Evolutionary conservation across 1,284 basidiomycete species (phyloP).

Genomic region (Tilletia walkeri): DNA sequence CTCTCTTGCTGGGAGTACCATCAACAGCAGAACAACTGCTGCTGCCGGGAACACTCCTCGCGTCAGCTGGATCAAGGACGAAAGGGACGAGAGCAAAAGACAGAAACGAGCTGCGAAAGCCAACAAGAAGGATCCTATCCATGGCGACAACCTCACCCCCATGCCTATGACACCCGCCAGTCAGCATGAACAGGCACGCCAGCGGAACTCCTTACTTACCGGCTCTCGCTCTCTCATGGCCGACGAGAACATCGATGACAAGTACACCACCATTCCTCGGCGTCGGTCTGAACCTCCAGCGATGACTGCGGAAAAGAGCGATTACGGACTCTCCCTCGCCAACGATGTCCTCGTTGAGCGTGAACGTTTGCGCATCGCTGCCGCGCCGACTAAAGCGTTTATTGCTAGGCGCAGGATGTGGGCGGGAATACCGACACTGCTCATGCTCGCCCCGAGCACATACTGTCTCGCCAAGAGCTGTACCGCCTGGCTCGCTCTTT

Average conservation of each 20-base stretch:
- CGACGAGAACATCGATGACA: too few species aligned
- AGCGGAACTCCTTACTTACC: too few species aligned
- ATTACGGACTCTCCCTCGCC: background rate
- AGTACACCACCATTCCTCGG: too few species aligned
- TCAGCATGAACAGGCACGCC: background rate
- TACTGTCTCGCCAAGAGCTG: constrained; percentile 21
- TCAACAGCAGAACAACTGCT: too few species aligned
- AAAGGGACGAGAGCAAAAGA: background rate
- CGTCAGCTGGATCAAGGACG: background rate
- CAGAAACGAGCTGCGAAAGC: constrained; percentile 1
- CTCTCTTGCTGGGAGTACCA: too few species aligned
- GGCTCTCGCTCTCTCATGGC: too few species aligned
- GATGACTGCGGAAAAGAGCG: background rate
- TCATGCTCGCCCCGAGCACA: constrained; percentile 19
- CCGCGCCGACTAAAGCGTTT: constrained; percentile 7
- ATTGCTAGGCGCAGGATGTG: constrained; percentile 15
- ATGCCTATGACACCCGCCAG: constrained; percentile 15
- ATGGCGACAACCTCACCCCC: constrained; percentile 4
- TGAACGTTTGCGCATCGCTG: constrained; percentile 17
- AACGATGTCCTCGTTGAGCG: constrained; percentile 24
- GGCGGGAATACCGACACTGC: constrained; percentile 19
- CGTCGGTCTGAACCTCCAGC: too few species aligned
- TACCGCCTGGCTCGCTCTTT: constrained; percentile 24
- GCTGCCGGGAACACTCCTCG: too few species aligned
- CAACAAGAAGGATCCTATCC: constrained; percentile 14